Conservation (phyloP, 768 basidiomycete genomes). For the Mycena galopus region DNA sequence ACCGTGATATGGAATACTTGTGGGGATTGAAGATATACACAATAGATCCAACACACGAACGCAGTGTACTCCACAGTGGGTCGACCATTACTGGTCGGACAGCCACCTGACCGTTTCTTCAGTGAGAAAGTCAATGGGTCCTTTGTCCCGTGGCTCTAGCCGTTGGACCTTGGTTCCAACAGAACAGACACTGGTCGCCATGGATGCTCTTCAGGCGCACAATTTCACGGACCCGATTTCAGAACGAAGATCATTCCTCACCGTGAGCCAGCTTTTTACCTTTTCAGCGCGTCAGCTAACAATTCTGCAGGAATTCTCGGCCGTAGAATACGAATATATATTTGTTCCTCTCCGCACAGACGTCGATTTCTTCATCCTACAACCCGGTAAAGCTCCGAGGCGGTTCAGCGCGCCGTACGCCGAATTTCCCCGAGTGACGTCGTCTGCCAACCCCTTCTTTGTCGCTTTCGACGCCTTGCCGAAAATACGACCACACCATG, state of each 20-base stretch:
- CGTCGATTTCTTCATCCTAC: background rate
- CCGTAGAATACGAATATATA: conserved; percentile 5
- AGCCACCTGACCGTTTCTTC: background rate
- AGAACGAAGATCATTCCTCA: conserved; percentile 8
- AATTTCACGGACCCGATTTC: background rate
- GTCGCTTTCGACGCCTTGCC: background rate
- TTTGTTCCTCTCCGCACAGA: conserved; percentile 7
- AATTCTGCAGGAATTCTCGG: background rate
- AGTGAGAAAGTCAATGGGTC: conserved; percentile 8
- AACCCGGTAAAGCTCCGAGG: background rate
- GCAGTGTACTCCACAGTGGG: background rate
- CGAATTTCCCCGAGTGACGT: conserved; percentile 5
- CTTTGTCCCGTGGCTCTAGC: background rate
- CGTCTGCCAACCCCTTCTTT: conserved; percentile 14
- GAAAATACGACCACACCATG: background rate
- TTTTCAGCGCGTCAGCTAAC: background rate
- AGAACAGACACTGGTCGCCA: conserved; percentile 12
- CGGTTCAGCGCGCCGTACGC: conserved; percentile 5
- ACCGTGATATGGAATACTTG: conserved; percentile 1
- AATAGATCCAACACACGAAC: conserved; percentile 2
- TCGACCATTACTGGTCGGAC: no score
- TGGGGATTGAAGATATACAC: conserved; percentile 16
- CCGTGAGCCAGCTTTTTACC: background rate
- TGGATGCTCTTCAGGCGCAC: background rate
- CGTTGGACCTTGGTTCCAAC: conserved; percentile 10